These are phyloP conservation scores for Scalesia atractyloides DNA, from an alignment of 129 eudicot genomes.

Conservation along the genomic window DNA sequence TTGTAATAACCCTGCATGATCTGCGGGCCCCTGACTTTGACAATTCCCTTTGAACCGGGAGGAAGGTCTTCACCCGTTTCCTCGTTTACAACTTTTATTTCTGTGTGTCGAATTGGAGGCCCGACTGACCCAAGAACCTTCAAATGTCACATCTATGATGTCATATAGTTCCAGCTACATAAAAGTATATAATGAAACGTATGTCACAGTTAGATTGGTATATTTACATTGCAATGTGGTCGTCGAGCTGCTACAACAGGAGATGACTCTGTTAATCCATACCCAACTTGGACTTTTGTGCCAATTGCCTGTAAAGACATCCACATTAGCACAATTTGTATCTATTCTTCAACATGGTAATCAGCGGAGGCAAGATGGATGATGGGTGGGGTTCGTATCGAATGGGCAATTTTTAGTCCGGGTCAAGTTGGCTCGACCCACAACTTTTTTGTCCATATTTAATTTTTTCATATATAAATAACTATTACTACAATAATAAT, in stretches of 20 bases:
- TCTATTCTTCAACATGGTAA: slow-evolving; percentile 25
- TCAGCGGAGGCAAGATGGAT: slow-evolving; percentile 1
- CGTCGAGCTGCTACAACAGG: slow-evolving; percentile 85
- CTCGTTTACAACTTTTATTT: slow-evolving; percentile 74
- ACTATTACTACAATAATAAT: background rate
- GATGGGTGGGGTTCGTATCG: background rate
- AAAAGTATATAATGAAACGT: background rate
- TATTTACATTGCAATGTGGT: slow-evolving; percentile 65
- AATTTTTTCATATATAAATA: background rate
- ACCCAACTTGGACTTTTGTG: slow-evolving; percentile 76
- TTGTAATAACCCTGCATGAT: slow-evolving; percentile 95
- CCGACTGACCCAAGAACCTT: slow-evolving; percentile 97
- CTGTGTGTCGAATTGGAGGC: slow-evolving; percentile 59
- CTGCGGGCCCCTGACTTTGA: slow-evolving; percentile 88
- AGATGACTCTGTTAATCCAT: slow-evolving; percentile 95
- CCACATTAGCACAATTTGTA: slow-evolving; percentile 4
- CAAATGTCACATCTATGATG: slow-evolving; percentile 43
- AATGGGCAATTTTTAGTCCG: background rate
- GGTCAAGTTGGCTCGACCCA: background rate
- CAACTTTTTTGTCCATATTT: background rate
- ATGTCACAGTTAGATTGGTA: slow-evolving; percentile 4
- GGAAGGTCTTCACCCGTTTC: slow-evolving; percentile 75
- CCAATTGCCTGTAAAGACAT: slow-evolving; percentile 73
- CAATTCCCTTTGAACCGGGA: slow-evolving; percentile 75
- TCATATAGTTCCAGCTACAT: slow-evolving; percentile 32